Evolutionary conservation across 257 asterid genomes (phyloP).

Genomic region (Rubia yunnanensis): DNA sequence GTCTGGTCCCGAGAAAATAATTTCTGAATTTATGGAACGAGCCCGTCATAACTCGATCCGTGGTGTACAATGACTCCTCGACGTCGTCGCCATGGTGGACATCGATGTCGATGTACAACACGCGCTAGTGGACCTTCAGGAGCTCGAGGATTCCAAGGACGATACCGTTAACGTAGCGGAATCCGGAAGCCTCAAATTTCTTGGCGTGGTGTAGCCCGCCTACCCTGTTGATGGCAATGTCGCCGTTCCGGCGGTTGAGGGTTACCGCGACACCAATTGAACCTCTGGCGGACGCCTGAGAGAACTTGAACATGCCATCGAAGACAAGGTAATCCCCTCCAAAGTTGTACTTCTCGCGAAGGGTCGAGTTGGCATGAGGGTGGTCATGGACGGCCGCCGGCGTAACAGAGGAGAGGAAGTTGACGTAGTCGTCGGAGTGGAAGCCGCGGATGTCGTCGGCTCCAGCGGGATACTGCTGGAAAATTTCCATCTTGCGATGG

Average conservation of each 20-base stretch:
- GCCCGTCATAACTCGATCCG: slow-evolving; percentile 61
- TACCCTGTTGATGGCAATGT: slow-evolving; percentile 83
- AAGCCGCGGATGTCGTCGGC: slow-evolving; percentile 40
- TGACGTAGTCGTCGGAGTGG: slow-evolving; percentile 67
- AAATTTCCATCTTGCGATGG: slow-evolving; percentile 58
- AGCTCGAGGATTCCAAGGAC: slow-evolving; percentile 76
- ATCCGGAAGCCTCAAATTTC: slow-evolving; percentile 72
- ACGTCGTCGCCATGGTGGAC: slow-evolving; percentile 67
- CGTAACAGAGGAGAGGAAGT: slow-evolving; percentile 46
- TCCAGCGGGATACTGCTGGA: slow-evolving; percentile 53
- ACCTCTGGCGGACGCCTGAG: slow-evolving; percentile 73
- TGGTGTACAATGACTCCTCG: slow-evolving; percentile 58
- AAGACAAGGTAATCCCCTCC: slow-evolving; percentile 64
- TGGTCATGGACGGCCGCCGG: slow-evolving; percentile 47
- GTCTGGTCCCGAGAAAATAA: slow-evolving; percentile 55
- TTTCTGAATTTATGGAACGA: slow-evolving; percentile 60
- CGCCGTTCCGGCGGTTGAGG: slow-evolving; percentile 57
- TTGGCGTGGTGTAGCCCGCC: slow-evolving; percentile 90
- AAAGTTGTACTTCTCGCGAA: slow-evolving; percentile 50
- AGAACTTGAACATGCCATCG: slow-evolving; percentile 51
- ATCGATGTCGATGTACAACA: slow-evolving; percentile 52
- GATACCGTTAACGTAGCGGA: slow-evolving; percentile 73
- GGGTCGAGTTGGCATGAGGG: no score
- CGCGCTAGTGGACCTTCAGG: slow-evolving; percentile 61
- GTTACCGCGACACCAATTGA: slow-evolving; percentile 76